Conservation (phyloP, 2,329 filamentous ascomycete genomes). For the Colletotrichum camelliae region DNA sequence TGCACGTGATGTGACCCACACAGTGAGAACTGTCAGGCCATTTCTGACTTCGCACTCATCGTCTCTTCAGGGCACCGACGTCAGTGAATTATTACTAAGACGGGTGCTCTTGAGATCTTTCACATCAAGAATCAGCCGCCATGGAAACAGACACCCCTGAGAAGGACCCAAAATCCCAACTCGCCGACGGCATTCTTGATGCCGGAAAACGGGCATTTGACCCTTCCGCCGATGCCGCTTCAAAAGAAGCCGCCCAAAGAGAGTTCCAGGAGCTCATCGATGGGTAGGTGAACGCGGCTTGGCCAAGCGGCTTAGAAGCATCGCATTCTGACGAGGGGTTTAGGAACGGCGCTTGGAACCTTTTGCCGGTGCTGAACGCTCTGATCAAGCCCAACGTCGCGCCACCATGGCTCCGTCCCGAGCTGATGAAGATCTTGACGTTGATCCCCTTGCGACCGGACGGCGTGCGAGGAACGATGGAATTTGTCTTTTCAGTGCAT, state of each 20-base stretch:
- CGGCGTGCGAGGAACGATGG: conserved; percentile 71
- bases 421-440: conserved; percentile 63
- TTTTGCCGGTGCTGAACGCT: conserved; percentile 67
- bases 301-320: conserved; percentile 5
- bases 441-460: conserved; percentile 64
- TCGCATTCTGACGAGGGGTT: conserved; percentile 23
- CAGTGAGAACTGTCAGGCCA: background rate
- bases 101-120: background rate
- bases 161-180: conserved; percentile 2
- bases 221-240: conserved; percentile 40
- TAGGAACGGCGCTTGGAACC: conserved; percentile 48
- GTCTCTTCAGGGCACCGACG: background rate
- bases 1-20: conserved; percentile 30
- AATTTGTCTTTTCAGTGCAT: conserved; percentile 75
- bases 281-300: conserved; percentile 39
- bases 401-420: conserved; percentile 64
- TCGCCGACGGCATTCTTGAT: conserved; percentile 40
- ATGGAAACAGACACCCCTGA: conserved; percentile 16
- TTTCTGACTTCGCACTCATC: background rate
- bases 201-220: conserved; percentile 55
- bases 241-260: conserved; percentile 35
- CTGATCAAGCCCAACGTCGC: conserved; percentile 66
- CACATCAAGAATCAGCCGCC: background rate
- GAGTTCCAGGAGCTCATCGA: conserved; percentile 55
- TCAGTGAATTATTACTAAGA: background rate